These are phyloP conservation scores for Cystobasidiopsis lactophilus DNA, from an alignment of 768 basidiomycete genomes.

Conservation along the genomic window DNA sequence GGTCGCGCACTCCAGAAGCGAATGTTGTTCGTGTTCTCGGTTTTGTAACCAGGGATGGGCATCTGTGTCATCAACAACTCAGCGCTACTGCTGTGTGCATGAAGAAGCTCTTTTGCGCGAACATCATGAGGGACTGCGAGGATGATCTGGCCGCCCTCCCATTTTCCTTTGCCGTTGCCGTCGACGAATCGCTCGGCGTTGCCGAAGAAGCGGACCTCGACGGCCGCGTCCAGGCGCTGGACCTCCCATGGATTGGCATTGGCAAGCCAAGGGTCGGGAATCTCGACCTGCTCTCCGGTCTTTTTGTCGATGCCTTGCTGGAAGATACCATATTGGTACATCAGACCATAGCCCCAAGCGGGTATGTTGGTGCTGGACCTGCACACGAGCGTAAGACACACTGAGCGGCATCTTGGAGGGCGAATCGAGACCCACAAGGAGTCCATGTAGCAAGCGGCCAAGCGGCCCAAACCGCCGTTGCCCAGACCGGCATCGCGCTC, in stretches of 20 bases:
- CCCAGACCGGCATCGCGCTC: slow-evolving; percentile 90
- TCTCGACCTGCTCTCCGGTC: slow-evolving; percentile 29
- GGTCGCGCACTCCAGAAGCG: slow-evolving; percentile 41
- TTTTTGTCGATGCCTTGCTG: slow-evolving; percentile 55
- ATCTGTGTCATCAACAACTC: no score
- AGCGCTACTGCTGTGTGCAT: no score
- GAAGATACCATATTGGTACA: slow-evolving; percentile 68
- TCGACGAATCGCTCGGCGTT: slow-evolving; percentile 43
- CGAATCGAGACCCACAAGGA: slow-evolving; percentile 20
- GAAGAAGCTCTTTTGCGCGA: no score
- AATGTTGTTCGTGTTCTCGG: slow-evolving; percentile 73
- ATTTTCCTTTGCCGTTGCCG: slow-evolving; percentile 28
- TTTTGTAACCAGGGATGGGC: slow-evolving; percentile 64
- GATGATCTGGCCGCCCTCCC: slow-evolving; percentile 75
- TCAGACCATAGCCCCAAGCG: slow-evolving; percentile 80
- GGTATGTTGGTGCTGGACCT: slow-evolving; percentile 73
- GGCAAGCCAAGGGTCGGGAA: slow-evolving; percentile 65
- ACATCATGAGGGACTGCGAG: slow-evolving; percentile 81
- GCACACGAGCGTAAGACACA: slow-evolving; percentile 52
- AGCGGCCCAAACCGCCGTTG: slow-evolving; percentile 82
- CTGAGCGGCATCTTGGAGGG: slow-evolving; percentile 1
- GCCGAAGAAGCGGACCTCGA: slow-evolving; percentile 62
- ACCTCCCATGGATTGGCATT: slow-evolving; percentile 51
- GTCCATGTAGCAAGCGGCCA: slow-evolving; percentile 88
- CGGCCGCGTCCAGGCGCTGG: slow-evolving; percentile 17